These are phyloP conservation scores for Solanum sejunctum DNA, from an alignment of 257 asterid species.

Conservation along the genomic window DNA sequence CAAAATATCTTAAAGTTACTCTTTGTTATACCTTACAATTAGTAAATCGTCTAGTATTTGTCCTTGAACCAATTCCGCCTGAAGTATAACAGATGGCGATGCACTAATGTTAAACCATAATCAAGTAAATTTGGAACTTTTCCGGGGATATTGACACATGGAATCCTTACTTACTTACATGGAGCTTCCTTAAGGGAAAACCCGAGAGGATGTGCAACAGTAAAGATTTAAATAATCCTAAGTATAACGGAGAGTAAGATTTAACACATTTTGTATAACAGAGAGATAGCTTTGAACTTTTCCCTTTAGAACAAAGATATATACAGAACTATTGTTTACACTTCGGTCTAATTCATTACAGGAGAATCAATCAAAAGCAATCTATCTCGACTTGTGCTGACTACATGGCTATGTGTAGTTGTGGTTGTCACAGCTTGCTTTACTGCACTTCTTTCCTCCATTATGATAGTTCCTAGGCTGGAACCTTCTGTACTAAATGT, in stretches of 20 bases:
- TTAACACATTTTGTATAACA: not conserved
- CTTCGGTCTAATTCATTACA: conserved; percentile 8
- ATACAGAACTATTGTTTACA: not conserved
- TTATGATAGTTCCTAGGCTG: conserved; percentile 47
- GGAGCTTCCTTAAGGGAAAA: not conserved
- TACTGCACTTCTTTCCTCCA: conserved; percentile 46
- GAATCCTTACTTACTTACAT: not conserved
- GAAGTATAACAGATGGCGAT: not conserved
- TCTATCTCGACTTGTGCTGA: conserved; percentile 36
- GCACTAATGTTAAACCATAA: not conserved
- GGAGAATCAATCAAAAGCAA: conserved; percentile 30
- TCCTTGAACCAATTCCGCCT: not conserved
- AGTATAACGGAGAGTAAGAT: not conserved
- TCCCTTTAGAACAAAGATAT: not conserved
- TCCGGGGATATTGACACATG: not conserved
- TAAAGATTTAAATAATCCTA: not conserved
- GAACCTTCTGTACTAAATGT: conserved; percentile 28
- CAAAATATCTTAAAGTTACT: not conserved
- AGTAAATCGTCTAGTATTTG: not conserved
- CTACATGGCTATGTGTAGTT: conserved; percentile 36
- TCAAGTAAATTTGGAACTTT: not conserved
- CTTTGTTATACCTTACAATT: not conserved
- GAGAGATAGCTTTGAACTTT: not conserved
- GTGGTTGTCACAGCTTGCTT: conserved; percentile 37
- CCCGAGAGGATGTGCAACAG: not conserved